Base-by-base conservation (phyloP, 768 basidiomycete species). In the Gloeophyllum trabeum region DNA sequence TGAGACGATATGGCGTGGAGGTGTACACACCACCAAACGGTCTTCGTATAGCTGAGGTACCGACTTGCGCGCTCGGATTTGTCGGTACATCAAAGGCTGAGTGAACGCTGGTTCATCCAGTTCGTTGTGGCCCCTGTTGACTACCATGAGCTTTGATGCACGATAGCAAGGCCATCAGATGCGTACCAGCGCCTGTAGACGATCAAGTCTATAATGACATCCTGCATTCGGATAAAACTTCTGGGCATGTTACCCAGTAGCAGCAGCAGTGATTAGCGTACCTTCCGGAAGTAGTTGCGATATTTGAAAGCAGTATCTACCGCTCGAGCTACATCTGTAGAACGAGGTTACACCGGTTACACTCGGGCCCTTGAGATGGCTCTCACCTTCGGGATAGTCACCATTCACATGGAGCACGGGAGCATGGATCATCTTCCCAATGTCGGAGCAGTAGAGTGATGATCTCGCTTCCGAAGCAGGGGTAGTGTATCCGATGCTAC, bases 321-420 rank as follows among this genome's bases (percentile, higher is more conserved):
- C 1, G 90, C 89, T 5, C 81, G 74, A 1, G 78, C 76, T 4
- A 94, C 92, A 48, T 93, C 89, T 85, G 38, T n/a, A n/a, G n/a
- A n/a, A n/a, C n/a, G n/a, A n/a, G n/a, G n/a, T n/a, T n/a, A n/a
- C n/a, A n/a, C n/a, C n/a, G n/a, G n/a, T n/a, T n/a, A n/a, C n/a
- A n/a, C n/a, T n/a, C n/a, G n/a, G n/a, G n/a, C n/a, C n/a, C n/a
- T n/a, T n/a, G n/a, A n/a, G n/a, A n/a, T 16, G 28, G 28, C 19
- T 34, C 44, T 40, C 35, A 64, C 86, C 87, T 71, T 94, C 89
- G 0, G 89, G 88, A 56, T 82, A 65, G 56, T 96, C 92, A 4
- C 91, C 91, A 48, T 93, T 96, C 45, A 92, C 88, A 47, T 94
- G 92, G 16, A 94, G 56, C 3, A 93, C 76, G 1, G 91, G 92